Evolutionary conservation across 2,329 filamentous ascomycete genomes (phyloP).

Genomic region (Tolypocladium tropicale): DNA sequence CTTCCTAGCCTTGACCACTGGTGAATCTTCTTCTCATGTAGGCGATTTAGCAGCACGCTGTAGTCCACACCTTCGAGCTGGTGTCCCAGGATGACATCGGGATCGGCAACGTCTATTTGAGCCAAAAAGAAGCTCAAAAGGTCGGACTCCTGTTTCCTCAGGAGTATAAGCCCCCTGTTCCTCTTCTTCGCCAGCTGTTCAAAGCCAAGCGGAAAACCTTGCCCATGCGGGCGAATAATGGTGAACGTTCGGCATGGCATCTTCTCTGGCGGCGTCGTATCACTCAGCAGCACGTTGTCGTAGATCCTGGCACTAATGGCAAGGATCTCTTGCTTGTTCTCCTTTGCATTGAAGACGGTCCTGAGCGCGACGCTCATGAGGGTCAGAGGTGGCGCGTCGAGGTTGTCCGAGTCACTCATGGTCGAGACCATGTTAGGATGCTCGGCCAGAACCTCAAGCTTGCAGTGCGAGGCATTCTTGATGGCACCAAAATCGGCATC

Average conservation of each 20-base stretch:
- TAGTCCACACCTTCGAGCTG: conserved; percentile 97
- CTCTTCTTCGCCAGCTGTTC: conserved; percentile 64
- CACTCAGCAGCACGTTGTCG: conserved; percentile 75
- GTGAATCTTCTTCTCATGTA: conserved; percentile 83
- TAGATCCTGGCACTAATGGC: conserved; percentile 88
- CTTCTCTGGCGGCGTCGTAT: conserved; percentile 81
- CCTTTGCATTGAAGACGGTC: conserved; percentile 78
- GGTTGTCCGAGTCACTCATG: conserved; percentile 65
- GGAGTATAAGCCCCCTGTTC: conserved; percentile 65
- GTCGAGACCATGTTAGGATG: conserved; percentile 68
- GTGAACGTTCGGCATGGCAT: conserved; percentile 88
- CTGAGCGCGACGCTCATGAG: conserved; percentile 92
- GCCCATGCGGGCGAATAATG: conserved; percentile 69
- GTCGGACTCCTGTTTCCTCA: conserved; percentile 75
- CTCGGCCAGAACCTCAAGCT: conserved; percentile 75
- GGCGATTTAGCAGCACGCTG: conserved; percentile 74
- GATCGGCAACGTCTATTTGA: conserved; percentile 77
- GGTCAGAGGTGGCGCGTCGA: conserved; percentile 79
- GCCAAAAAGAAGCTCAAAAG: conserved; percentile 84
- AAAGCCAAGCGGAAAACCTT: conserved; percentile 76
- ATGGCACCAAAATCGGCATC: conserved; percentile 74
- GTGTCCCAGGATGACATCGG: conserved; percentile 88
- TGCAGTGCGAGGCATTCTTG: conserved; percentile 94
- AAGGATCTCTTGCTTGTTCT: conserved; percentile 94
- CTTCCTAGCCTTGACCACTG: conserved; percentile 92